phyloP scores from a whole-genome alignment of 345 rosid species.

The Eucalyptus virginea region DNA sequence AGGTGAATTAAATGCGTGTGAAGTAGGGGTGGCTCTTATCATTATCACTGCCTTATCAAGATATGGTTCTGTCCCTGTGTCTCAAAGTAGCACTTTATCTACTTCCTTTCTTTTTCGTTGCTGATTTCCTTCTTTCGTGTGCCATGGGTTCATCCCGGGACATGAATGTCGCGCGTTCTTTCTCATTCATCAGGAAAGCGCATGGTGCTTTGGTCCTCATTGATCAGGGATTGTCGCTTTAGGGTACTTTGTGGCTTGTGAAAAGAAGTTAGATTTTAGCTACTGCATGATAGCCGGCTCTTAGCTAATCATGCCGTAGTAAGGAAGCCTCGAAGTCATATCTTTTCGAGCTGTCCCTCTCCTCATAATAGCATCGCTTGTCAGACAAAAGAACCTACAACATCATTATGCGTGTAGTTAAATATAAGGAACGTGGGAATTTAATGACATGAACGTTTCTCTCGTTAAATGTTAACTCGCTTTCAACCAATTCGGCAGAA shows the following conservation, averaged over 20 bases:
- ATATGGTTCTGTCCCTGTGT: background rate
- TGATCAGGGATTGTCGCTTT: background rate
- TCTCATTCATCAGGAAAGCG: background rate
- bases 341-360: background rate
- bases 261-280: background rate
- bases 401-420: background rate
- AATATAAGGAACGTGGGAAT: background rate
- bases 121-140: background rate
- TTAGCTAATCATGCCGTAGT: background rate
- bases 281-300: background rate
- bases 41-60: background rate
- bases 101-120: background rate
- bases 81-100: background rate
- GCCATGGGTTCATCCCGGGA: background rate
- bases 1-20: background rate
- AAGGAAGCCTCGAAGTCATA: fast-evolving
- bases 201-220: background rate
- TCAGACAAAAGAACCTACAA: background rate
- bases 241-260: background rate
- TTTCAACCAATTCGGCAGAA: background rate
- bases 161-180: background rate
- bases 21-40: background rate
- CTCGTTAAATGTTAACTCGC: background rate
- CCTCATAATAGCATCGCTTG: background rate
- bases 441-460: background rate